Base-by-base conservation (phyloP, 345 rosid species). In the Theobroma cacao region DNA sequence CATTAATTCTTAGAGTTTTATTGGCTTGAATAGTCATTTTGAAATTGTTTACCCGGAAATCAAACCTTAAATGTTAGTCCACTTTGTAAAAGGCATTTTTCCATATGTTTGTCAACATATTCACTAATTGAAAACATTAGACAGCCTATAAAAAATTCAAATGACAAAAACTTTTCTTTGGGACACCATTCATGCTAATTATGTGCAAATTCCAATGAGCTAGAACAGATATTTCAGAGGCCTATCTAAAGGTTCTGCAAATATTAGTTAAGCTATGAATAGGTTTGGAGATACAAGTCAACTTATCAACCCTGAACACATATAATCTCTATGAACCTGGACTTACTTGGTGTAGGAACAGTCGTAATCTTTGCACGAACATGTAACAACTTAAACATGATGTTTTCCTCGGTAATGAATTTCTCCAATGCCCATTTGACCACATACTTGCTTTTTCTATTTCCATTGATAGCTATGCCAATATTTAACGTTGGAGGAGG, bases 291-390 rank as follows among this genome's bases (percentile, higher is more conserved):
- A 41, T 41, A 45, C 15, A 36, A 72, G 33, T 33, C 28, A 48
- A 2, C 36, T n/a, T 58, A 1, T 17, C 24, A 43, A 17, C 30
- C n/a, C 24, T 43, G 26, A 58, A 22, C 11, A 61, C 14, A 31
- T 17, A 47, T 13, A 40, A 76, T 75, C 63, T 45, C 10, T 18
- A 33, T 31, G 65, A 78, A 33, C 76, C 65, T 24, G 17, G 34
- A 76, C 97, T 90, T 90, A 95, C 99, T 89, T 26, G 99, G 90
- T 26, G 98, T 95, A 77, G 97, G 94, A 75, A 95, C 92, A 11
- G 80, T 7, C 3, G 88, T 87, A 50, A 92, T 82, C 80, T 84
- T 86, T 14, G 91, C 88, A 72, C 89, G 87, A 69, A 95, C 89
- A 82, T 92, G 92, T 22, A 95, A 73, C 84, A 95, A 80, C 85